phyloP scores from a whole-genome alignment of 2,329 filamentous ascomycete species.

The Monilinia laxa region DNA sequence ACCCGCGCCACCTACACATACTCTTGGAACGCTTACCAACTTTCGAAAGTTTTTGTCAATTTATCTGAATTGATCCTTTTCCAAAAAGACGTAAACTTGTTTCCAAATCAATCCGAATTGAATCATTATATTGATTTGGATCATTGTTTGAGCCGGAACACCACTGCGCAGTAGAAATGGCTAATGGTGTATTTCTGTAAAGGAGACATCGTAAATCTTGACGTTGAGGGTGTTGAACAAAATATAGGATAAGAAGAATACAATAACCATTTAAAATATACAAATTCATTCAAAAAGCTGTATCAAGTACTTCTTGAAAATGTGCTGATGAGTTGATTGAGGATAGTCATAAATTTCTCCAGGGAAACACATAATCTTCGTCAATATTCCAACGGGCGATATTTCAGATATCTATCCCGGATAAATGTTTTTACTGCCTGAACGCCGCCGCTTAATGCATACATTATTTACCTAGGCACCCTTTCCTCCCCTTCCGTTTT shows the following conservation, averaged over 20 bases:
- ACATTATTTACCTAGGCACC: slow-evolving; percentile 18
- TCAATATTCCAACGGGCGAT: slow-evolving; percentile 5
- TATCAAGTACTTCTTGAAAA: not conserved
- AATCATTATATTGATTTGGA: too few relatives aligned
- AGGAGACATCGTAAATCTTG: not conserved
- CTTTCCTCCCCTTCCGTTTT: slow-evolving; percentile 5
- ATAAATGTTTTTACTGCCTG: slow-evolving; percentile 6
- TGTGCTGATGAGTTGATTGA: not conserved
- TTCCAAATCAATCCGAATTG: too few relatives aligned
- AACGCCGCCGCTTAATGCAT: slow-evolving; percentile 25
- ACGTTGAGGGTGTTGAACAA: not conserved
- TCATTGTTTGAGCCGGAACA: too few relatives aligned
- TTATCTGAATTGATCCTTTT: too few relatives aligned
- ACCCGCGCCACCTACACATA: too few relatives aligned
- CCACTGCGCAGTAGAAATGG: too few relatives aligned
- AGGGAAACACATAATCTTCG: not conserved
- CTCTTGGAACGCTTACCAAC: too few relatives aligned
- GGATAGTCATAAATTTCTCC: not conserved
- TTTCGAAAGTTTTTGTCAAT: too few relatives aligned
- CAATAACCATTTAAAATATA: not conserved
- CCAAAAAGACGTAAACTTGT: too few relatives aligned
- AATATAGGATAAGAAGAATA: not conserved
- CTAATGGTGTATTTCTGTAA: too few relatives aligned
- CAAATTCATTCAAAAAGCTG: not conserved
- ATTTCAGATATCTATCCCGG: slow-evolving; percentile 12